These are phyloP conservation scores for Penicillium sp. DNA, from an alignment of 2,329 filamentous ascomycete species.

Conservation along the genomic window DNA sequence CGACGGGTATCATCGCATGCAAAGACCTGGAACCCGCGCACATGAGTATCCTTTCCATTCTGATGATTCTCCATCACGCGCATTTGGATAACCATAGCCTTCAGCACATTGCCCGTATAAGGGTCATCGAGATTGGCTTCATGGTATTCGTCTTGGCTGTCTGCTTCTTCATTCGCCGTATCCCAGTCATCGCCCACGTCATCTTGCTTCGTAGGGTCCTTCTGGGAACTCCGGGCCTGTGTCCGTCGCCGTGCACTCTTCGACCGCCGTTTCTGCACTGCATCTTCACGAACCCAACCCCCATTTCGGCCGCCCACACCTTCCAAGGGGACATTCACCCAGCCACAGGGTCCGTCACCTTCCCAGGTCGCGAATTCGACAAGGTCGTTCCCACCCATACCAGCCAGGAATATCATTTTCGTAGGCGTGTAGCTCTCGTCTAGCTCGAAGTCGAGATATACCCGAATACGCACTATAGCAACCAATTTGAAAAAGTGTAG, in stretches of 20 bases:
- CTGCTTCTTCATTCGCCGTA: constrained; percentile 31
- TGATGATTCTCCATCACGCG: constrained; percentile 95
- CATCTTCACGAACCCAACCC: constrained; percentile 32
- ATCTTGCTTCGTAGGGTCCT: not conserved
- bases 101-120: constrained; percentile 72
- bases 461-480: constrained; percentile 54
- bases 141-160: constrained; percentile 31
- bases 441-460: constrained; percentile 81
- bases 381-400: constrained; percentile 88
- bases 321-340: constrained; percentile 80
- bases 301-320: constrained; percentile 59
- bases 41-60: constrained; percentile 98
- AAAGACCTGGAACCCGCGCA: constrained; percentile 89
- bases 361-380: constrained; percentile 83
- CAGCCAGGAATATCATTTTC: constrained; percentile 84
- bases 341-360: constrained; percentile 79
- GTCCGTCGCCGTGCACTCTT: constrained; percentile 10
- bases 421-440: constrained; percentile 98
- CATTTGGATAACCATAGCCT: constrained; percentile 88
- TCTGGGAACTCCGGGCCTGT: constrained; percentile 6
- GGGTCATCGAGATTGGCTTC: constrained; percentile 33
- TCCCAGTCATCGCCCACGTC: constrained; percentile 22
- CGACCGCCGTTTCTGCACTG: constrained; percentile 19
- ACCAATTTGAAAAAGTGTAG: constrained; percentile 65
- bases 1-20: constrained; percentile 51